These are phyloP conservation scores for Geosmithia flava DNA, from an alignment of 2,329 filamentous ascomycete genomes.

Conservation along the genomic window DNA sequence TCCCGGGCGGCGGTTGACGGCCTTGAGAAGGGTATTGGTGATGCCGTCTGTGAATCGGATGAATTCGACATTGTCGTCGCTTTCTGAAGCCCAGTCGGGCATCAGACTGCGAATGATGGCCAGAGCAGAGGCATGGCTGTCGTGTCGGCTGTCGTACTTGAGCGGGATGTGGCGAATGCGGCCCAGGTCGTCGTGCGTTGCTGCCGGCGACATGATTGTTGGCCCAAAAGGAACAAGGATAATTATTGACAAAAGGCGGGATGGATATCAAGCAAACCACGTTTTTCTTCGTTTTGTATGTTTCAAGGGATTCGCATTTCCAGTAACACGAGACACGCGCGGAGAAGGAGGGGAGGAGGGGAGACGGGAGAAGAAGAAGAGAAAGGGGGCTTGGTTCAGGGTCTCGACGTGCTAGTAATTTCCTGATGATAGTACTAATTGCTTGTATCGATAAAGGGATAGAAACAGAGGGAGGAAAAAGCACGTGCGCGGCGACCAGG, in stretches of 20 bases:
- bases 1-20: slow-evolving; percentile 54
- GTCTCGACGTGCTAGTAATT: not conserved
- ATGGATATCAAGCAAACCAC: no score
- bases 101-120: slow-evolving; percentile 67
- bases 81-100: slow-evolving; percentile 63
- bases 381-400: not conserved
- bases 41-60: slow-evolving; percentile 94
- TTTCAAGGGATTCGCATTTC: not conserved
- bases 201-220: slow-evolving; percentile 20
- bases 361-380: not conserved
- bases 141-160: slow-evolving; percentile 57
- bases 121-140: slow-evolving; percentile 68
- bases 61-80: slow-evolving; percentile 67
- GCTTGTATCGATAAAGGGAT: not conserved
- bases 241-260: not conserved
- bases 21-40: slow-evolving; percentile 83
- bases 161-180: slow-evolving; percentile 57
- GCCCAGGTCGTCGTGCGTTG: slow-evolving; percentile 19
- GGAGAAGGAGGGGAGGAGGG: not conserved
- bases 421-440: not conserved
- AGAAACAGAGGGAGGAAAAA: not conserved
- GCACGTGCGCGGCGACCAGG: not conserved
- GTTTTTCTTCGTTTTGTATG: not conserved
- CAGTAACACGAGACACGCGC: not conserved
- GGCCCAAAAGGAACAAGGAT: slow-evolving; percentile 3